These are phyloP conservation scores for Friedmanniomyces endolithicus DNA, from an alignment of 495 filamentous ascomycete genomes.

Conservation along the genomic window DNA sequence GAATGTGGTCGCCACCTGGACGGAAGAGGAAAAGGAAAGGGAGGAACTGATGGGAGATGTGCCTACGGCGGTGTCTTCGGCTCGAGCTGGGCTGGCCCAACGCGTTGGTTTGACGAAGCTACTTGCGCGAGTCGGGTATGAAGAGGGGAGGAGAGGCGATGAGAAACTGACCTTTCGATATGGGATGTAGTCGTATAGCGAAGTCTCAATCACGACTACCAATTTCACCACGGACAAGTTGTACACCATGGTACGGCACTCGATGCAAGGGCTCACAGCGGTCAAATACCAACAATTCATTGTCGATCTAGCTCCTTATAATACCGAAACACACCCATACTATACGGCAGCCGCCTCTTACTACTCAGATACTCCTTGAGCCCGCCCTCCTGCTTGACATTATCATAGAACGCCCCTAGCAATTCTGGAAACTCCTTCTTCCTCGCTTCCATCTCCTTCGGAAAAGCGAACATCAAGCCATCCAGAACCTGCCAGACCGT, in stretches of 20 bases:
- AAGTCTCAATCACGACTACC: too few relatives aligned
- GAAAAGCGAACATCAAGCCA: conserved; percentile 48
- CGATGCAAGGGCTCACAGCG: too few relatives aligned
- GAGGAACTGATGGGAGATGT: conserved; percentile 16
- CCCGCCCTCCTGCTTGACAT: conserved; percentile 39
- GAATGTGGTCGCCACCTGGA: conserved; percentile 16
- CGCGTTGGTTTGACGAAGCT: neutral
- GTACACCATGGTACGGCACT: too few relatives aligned
- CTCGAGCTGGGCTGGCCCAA: neutral
- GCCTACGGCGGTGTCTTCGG: neutral
- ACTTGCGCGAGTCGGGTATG: neutral
- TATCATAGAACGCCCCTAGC: conserved; percentile 42
- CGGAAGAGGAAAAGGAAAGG: conserved; percentile 22
- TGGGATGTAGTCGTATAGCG: conserved; percentile 4
- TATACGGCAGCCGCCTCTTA: conserved; percentile 42
- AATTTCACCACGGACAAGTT: too few relatives aligned
- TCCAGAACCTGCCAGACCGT: conserved; percentile 53
- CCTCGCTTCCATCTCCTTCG: conserved; percentile 43
- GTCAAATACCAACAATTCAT: too few relatives aligned
- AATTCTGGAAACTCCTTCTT: conserved; percentile 37
- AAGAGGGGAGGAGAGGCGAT: conserved; percentile 10
- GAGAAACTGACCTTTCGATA: conserved; percentile 19
- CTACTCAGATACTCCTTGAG: conserved; percentile 51
- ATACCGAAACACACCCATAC: conserved; percentile 46
- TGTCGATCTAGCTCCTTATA: conserved; percentile 49